A percentile compares a stretch with the other conserved stretches of the same genome.
These are phyloP conservation scores for Globisporangium cylindrosporum DNA, from an alignment of 352 stramenopile species.

Conservation along the genomic window DNA sequence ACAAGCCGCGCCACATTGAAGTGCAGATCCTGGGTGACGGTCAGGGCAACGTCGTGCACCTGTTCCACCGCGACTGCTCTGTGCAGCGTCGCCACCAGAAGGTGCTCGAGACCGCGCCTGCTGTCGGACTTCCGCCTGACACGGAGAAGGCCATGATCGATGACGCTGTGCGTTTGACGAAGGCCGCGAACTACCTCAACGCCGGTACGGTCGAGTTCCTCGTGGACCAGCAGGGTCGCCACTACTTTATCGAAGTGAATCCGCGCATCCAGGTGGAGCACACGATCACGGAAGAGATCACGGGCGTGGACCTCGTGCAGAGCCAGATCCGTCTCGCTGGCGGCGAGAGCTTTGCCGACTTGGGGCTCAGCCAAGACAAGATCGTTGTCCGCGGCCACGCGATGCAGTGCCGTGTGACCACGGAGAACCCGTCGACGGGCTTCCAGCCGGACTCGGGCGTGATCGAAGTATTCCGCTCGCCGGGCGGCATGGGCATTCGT, in stretches of 20 bases:
- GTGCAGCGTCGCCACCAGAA: conserved; percentile 99
- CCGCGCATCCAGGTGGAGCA: conserved; percentile 96
- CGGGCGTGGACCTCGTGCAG: conserved; percentile 95
- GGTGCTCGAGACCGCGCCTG: conserved; percentile 94
- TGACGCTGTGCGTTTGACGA: conserved; percentile 90
- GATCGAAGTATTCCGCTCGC: conserved; percentile 95
- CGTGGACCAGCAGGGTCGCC: conserved; percentile 88
- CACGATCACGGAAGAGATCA: conserved; percentile 93
- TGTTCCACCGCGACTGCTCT: conserved; percentile 97
- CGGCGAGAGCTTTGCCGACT: conserved; percentile 90
- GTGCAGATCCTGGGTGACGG: conserved; percentile 97
- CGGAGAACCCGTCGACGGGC: conserved; percentile 92
- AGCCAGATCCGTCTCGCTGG: conserved; percentile 94
- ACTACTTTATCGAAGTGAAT: conserved; percentile 99
- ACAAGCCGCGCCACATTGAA: conserved; percentile 96
- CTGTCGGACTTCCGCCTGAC: conserved; percentile 74
- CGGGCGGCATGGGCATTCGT: conserved; percentile 95
- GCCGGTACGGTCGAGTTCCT: conserved; percentile 99
- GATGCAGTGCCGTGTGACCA: conserved; percentile 97
- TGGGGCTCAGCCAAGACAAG: conserved; percentile 94
- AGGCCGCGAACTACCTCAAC: conserved; percentile 93
- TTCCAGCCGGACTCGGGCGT: conserved; percentile 96
- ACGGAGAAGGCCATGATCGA: conserved; percentile 92
- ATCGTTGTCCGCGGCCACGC: conserved; percentile 91
- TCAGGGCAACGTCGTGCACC: conserved; percentile 92